Percentiles rank a stretch among this genome's conserved stretches.
phyloP scores from a whole-genome alignment of 495 filamentous ascomycete species.

The Clavariopsis aquatica region DNA sequence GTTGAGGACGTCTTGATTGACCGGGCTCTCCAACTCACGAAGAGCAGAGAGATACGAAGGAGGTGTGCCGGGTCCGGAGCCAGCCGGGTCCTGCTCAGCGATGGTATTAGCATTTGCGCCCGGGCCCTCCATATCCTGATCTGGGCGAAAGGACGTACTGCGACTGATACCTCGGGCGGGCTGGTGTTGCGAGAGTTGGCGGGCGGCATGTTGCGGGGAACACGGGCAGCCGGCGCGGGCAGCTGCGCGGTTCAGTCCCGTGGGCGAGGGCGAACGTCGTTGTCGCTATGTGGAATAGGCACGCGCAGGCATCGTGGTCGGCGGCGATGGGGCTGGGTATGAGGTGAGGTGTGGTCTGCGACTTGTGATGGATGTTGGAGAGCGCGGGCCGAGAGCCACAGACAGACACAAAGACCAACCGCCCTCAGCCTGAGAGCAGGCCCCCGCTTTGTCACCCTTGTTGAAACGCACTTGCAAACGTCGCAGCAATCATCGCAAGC shows the following conservation, averaged over 20 bases:
- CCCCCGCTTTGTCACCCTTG: constrained; percentile 5
- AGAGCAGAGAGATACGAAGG: constrained; percentile 43
- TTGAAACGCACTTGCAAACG: constrained; percentile 11
- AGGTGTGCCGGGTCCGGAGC: constrained; percentile 32
- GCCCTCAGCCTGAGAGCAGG: not conserved
- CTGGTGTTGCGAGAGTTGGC: constrained; percentile 33
- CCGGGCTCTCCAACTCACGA: constrained; percentile 45
- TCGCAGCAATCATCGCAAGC: constrained; percentile 7
- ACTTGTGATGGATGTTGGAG: not conserved
- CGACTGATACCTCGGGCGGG: constrained; percentile 24
- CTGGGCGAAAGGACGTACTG: constrained; percentile 10
- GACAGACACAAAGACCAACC: not conserved
- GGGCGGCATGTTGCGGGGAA: constrained; percentile 30
- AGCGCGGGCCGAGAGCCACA: not conserved
- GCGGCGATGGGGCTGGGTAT: not conserved
- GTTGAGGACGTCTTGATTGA: constrained; percentile 48
- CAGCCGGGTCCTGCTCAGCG: constrained; percentile 29
- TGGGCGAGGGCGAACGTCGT: not conserved
- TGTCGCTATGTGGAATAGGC: not conserved
- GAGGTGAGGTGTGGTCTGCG: not conserved
- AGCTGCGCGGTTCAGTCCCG: constrained; percentile 2
- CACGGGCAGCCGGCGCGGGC: not conserved
- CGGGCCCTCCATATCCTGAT: not conserved
- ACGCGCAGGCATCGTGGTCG: not conserved
- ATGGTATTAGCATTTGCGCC: constrained; percentile 6